A percentile compares a stretch with the other conserved stretches of the same genome.
These are phyloP conservation scores for Cercospora beticola DNA, from an alignment of 2,329 filamentous ascomycete species.

Conservation along the genomic window DNA sequence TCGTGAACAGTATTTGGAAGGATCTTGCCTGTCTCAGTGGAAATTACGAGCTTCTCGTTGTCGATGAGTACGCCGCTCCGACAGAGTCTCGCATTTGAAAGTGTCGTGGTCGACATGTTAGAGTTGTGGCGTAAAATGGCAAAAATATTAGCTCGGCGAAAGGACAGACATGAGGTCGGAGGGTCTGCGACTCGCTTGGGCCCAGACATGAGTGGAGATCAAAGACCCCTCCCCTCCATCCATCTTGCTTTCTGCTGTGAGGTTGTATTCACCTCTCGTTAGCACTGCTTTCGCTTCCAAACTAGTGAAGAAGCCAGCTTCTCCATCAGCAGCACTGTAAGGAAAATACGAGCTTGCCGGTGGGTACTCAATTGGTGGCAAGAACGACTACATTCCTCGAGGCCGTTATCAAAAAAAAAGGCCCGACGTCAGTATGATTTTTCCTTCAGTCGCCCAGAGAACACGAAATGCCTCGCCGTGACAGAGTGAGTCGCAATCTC, in stretches of 20 bases:
- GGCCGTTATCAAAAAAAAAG: too few species aligned
- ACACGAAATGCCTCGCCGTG: too few species aligned
- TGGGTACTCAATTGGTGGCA: too few species aligned
- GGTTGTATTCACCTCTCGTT: neutral
- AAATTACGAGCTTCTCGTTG: neutral
- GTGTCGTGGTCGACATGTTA: neutral
- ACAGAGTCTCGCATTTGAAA: conserved; percentile 7
- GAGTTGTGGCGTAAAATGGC: neutral
- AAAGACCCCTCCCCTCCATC: neutral
- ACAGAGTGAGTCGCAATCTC: too few species aligned
- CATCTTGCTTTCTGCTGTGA: neutral
- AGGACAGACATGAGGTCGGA: neutral
- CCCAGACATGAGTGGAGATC: neutral
- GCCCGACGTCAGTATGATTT: too few species aligned
- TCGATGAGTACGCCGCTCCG: neutral
- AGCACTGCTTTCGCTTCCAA: neutral
- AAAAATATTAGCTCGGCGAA: neutral
- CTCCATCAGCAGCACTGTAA: neutral
- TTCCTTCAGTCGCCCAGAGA: too few species aligned
- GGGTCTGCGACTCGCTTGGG: neutral
- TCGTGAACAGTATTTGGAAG: neutral
- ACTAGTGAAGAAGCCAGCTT: neutral
- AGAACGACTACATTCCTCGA: too few species aligned
- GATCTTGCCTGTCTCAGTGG: neutral
- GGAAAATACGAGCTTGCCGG: too few species aligned